Conservation (phyloP, 1,284 basidiomycete genomes). For the Apiotrichum laibachii region DNA sequence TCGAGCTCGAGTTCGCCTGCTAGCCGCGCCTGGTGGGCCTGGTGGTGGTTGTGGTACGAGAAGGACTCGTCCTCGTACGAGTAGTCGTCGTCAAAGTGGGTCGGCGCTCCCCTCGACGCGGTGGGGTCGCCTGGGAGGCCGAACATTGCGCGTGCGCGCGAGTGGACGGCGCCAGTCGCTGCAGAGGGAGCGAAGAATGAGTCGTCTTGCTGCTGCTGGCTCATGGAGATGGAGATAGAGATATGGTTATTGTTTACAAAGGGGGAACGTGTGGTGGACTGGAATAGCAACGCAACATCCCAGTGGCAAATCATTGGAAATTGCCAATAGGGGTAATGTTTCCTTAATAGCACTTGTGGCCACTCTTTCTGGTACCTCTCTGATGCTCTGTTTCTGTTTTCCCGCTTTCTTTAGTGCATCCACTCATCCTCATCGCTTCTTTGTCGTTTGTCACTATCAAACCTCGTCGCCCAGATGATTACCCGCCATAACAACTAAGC, state of each 20-base stretch:
- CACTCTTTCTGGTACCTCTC: too few relatives aligned
- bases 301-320: too few relatives aligned
- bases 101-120: neutral
- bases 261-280: too few relatives aligned
- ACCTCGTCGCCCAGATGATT: neutral
- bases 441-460: neutral
- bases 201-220: conserved; percentile 15
- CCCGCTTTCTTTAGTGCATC: too few relatives aligned
- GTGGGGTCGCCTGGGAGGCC: conserved; percentile 5
- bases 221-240: conserved; percentile 1
- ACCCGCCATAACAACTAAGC: neutral
- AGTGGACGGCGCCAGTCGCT: neutral
- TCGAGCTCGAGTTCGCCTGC: neutral
- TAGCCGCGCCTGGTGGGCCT: neutral
- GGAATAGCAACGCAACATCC: too few relatives aligned
- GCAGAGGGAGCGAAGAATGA: conserved; percentile 16
- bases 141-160: conserved; percentile 1
- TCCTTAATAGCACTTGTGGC: too few relatives aligned
- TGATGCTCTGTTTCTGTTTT: too few relatives aligned
- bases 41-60: neutral
- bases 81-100: conserved; percentile 5
- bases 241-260: neutral
- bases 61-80: conserved; percentile 7
- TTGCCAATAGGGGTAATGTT: too few relatives aligned
- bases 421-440: neutral